phyloP scores from a whole-genome alignment of 352 stramenopile species.

The Nothophytophthora sp. region DNA sequence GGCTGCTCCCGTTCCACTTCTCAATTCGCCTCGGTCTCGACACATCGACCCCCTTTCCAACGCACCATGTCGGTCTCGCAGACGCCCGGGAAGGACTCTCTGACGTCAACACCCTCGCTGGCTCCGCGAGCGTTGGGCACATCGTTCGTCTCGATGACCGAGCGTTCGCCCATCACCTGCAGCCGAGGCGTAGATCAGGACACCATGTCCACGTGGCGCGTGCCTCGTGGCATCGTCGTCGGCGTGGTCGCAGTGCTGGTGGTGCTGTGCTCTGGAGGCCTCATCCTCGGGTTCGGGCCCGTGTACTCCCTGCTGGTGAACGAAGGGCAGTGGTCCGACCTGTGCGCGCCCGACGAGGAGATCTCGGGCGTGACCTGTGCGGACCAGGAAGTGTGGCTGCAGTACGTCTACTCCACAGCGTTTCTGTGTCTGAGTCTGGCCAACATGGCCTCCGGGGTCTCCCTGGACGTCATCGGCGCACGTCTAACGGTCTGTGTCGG shows the following conservation, averaged over 20 bases:
- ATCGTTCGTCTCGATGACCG: constrained; percentile 1
- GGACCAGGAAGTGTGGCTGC: constrained; percentile 42
- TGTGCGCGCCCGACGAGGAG: constrained; percentile 22
- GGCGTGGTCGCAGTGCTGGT: constrained; percentile 30
- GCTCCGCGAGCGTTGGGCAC: not conserved
- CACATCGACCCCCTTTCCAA: no score
- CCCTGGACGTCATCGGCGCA: constrained; percentile 45
- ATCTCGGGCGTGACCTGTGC: constrained; percentile 36
- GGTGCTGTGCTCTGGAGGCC: constrained; percentile 32
- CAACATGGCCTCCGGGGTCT: constrained; percentile 46
- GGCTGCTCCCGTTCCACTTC: not conserved
- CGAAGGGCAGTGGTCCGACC: constrained; percentile 48
- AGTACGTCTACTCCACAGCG: constrained; percentile 53
- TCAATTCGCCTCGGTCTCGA: not conserved
- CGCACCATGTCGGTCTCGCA: no score
- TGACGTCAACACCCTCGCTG: no score
- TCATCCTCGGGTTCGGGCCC: constrained; percentile 52
- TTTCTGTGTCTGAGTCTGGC: constrained; percentile 51
- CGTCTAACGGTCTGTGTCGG: constrained; percentile 35
- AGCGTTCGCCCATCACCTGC: not conserved
- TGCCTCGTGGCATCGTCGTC: constrained; percentile 20
- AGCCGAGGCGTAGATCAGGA: constrained; percentile 17
- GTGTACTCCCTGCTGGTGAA: constrained; percentile 50
- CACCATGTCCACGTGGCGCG: constrained; percentile 28
- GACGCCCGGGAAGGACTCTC: no score